Conservation (phyloP, 345 rosid species). For the Excoecaria cochinchinensis region DNA sequence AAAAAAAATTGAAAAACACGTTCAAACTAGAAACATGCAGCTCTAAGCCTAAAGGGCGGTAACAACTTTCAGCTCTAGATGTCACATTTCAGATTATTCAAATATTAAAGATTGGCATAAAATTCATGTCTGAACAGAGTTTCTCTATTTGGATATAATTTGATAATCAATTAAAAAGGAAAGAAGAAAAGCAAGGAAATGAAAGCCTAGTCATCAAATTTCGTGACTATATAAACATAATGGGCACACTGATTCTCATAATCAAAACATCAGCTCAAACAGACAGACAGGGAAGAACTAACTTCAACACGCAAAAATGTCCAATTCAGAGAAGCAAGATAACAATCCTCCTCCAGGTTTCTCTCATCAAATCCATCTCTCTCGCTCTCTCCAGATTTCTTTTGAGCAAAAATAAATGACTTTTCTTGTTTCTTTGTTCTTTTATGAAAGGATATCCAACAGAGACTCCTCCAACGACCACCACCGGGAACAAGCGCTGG, state of each 20-base stretch:
- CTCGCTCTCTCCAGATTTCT: neutral
- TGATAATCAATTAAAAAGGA: too few relatives aligned
- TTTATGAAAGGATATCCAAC: constrained; percentile 38
- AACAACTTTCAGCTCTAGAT: neutral
- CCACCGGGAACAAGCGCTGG: constrained; percentile 27
- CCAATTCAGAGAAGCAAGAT: constrained; percentile 15
- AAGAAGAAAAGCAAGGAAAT: neutral
- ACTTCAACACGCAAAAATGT: constrained; percentile 23
- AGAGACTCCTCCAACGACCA: constrained; percentile 24
- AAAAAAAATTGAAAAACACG: neutral
- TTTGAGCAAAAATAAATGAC: constrained; percentile 11
- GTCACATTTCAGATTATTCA: neutral
- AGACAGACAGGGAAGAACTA: neutral
- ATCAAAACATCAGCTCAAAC: neutral
- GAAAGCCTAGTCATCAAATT: constrained; percentile 6
- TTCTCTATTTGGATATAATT: neutral
- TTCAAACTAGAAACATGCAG: neutral
- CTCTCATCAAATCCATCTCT: neutral
- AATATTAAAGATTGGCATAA: neutral
- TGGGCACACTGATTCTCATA: neutral
- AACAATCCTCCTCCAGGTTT: constrained; percentile 35
- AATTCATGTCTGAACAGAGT: neutral
- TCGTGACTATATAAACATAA: neutral
- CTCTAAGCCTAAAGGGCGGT: neutral
- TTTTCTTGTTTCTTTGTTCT: neutral